Evolutionary conservation across 345 rosid species (phyloP).

Genomic region (Eucalyptus marginata): DNA sequence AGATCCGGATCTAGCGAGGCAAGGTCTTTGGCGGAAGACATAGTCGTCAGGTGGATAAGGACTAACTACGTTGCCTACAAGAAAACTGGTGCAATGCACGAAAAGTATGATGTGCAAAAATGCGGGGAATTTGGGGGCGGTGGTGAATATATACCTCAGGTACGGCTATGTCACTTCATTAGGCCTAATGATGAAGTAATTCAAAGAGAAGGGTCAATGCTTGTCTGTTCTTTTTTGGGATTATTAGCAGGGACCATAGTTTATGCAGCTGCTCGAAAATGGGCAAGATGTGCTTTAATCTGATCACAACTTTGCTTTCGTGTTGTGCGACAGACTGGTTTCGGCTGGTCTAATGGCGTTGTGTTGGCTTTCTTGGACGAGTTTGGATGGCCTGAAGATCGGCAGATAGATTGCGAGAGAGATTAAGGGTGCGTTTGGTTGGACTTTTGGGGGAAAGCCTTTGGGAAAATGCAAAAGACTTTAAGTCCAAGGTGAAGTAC

Average conservation of each 20-base stretch:
- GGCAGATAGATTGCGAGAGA: slow-evolving; percentile 23
- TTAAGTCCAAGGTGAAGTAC: too few species aligned
- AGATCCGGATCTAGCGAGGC: slow-evolving; percentile 45
- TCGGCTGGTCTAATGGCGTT: slow-evolving; percentile 97
- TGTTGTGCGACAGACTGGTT: slow-evolving; percentile 57
- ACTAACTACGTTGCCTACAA: slow-evolving; percentile 29
- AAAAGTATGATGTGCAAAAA: slow-evolving; percentile 28
- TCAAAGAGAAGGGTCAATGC: neutral
- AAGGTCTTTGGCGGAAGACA: slow-evolving; percentile 55
- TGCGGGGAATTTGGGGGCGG: slow-evolving; percentile 62
- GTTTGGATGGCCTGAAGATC: slow-evolving; percentile 80
- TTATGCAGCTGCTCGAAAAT: neutral
- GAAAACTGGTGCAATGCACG: slow-evolving; percentile 29
- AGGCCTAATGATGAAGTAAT: neutral
- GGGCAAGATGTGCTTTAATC: neutral
- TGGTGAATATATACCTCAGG: slow-evolving; percentile 67
- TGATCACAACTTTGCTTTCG: neutral
- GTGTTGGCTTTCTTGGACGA: slow-evolving; percentile 76
- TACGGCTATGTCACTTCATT: neutral
- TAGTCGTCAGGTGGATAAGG: slow-evolving; percentile 66
- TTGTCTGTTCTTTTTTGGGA: neutral
- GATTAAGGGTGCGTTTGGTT: neutral
- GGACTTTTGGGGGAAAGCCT: too few species aligned
- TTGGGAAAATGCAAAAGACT: too few species aligned
- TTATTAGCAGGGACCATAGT: neutral